Evolutionary conservation across 305 asterid species (phyloP).

Genomic region (Solanum chacoense): DNA sequence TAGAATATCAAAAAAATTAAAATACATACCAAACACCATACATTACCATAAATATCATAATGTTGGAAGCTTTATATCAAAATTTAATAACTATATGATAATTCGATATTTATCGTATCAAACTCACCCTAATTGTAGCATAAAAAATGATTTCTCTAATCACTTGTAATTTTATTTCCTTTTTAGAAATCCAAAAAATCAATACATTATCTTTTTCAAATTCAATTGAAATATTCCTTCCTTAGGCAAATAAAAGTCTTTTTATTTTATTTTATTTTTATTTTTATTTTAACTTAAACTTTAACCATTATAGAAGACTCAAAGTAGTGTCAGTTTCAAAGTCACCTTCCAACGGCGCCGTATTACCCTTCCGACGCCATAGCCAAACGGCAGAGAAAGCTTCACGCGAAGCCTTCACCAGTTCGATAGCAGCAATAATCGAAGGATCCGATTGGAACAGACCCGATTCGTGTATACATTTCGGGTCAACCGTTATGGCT

Average conservation of each 20-base stretch:
- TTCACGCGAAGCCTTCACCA: background rate
- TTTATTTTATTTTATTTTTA: background rate
- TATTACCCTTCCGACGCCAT: background rate
- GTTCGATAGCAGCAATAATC: background rate
- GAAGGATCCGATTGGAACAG: background rate
- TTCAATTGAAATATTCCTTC: background rate
- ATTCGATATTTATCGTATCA: too few species aligned
- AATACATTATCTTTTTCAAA: background rate
- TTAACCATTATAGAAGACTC: background rate
- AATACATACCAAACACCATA: background rate
- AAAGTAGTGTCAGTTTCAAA: background rate
- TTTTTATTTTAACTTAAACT: too few species aligned
- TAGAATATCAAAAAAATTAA: too few species aligned
- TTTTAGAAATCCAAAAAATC: background rate
- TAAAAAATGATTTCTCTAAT: too few species aligned
- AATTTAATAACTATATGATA: too few species aligned
- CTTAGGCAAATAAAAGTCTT: background rate
- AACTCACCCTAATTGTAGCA: background rate
- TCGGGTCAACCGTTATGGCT: slow-evolving; percentile 40
- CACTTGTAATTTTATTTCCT: background rate
- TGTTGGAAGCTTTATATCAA: too few species aligned
- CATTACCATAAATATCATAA: background rate
- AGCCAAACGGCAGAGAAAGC: background rate
- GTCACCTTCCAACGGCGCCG: background rate
- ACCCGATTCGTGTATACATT: background rate